phyloP scores from a whole-genome alignment of 1,284 basidiomycete genomes.

The Salmacisia buchloeana region DNA sequence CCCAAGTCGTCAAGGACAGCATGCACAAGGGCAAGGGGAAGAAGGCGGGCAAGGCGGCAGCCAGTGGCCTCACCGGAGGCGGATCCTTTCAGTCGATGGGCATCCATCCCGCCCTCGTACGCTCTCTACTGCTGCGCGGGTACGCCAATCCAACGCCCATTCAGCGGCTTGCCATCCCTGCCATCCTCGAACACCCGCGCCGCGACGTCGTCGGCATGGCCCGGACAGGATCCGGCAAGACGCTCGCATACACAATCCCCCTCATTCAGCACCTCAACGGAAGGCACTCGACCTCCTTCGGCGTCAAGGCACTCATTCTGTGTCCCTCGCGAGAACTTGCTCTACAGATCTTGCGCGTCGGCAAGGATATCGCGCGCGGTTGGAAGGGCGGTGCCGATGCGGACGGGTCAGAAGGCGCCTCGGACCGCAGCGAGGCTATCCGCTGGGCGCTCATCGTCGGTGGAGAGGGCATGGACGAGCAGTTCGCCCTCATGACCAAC shows the following conservation, averaged over 20 bases:
- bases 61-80: slow-evolving; percentile 2
- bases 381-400: slow-evolving; percentile 54
- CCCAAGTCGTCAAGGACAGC: slow-evolving; percentile 38
- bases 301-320: slow-evolving; percentile 79
- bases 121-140: slow-evolving; percentile 82
- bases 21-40: slow-evolving; percentile 34
- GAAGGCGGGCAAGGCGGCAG: slow-evolving; percentile 7
- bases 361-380: slow-evolving; percentile 82
- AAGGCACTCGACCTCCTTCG: slow-evolving; percentile 71
- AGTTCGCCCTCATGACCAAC: slow-evolving; percentile 88
- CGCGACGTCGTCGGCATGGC: slow-evolving; percentile 98
- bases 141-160: slow-evolving; percentile 95
- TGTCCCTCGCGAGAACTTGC: slow-evolving; percentile 91
- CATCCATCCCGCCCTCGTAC: slow-evolving; percentile 73
- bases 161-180: slow-evolving; percentile 82
- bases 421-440: slow-evolving; percentile 57
- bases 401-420: slow-evolving; percentile 33
- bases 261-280: slow-evolving; percentile 80
- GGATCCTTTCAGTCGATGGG: slow-evolving; percentile 55
- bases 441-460: slow-evolving; percentile 94
- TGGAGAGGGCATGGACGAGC: slow-evolving; percentile 90
- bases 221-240: slow-evolving; percentile 95
- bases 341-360: slow-evolving; percentile 85
- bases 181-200: slow-evolving; percentile 75
- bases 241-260: slow-evolving; percentile 90